phyloP scores from a whole-genome alignment of 2,329 filamentous ascomycete genomes.

The Aspergillus quadrilineatus region DNA sequence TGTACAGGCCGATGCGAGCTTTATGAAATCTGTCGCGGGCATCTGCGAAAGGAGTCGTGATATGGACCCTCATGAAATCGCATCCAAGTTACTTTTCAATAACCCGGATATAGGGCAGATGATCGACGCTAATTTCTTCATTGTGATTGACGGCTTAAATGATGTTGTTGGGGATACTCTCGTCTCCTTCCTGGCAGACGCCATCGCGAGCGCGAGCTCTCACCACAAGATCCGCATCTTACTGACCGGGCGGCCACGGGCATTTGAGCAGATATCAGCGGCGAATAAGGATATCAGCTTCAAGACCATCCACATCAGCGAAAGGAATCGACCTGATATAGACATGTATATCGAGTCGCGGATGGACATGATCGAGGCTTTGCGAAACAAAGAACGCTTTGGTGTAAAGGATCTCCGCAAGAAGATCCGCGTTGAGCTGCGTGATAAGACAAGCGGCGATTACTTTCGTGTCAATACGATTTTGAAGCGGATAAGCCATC shows the following conservation, averaged over 20 bases:
- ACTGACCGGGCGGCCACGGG: slow-evolving; percentile 23
- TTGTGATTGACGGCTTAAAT: slow-evolving; percentile 51
- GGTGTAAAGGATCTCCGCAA: slow-evolving; percentile 22
- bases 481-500: slow-evolving; percentile 26
- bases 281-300: slow-evolving; percentile 4
- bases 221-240: slow-evolving; percentile 21
- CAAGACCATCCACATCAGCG: slow-evolving; percentile 20
- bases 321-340: slow-evolving; percentile 23
- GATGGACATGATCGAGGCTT: slow-evolving; percentile 28
- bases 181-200: slow-evolving; percentile 21
- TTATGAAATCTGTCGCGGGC: slow-evolving; percentile 19
- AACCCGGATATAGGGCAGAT: slow-evolving; percentile 14
- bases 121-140: slow-evolving; percentile 33
- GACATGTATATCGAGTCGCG: slow-evolving; percentile 24
- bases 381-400: slow-evolving; percentile 21
- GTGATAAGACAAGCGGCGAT: slow-evolving; percentile 24
- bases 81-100: slow-evolving; percentile 11
- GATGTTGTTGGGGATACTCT: slow-evolving; percentile 38
- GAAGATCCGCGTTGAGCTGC: slow-evolving; percentile 22
- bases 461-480: slow-evolving; percentile 27
- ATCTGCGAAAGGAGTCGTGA: slow-evolving; percentile 16
- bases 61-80: slow-evolving; percentile 19
- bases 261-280: slow-evolving; percentile 20
- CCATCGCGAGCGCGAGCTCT: neutral
- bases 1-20: slow-evolving; percentile 16